phyloP scores from a whole-genome alignment of 1,284 basidiomycete species.

The Rhizoctonia solani region DNA sequence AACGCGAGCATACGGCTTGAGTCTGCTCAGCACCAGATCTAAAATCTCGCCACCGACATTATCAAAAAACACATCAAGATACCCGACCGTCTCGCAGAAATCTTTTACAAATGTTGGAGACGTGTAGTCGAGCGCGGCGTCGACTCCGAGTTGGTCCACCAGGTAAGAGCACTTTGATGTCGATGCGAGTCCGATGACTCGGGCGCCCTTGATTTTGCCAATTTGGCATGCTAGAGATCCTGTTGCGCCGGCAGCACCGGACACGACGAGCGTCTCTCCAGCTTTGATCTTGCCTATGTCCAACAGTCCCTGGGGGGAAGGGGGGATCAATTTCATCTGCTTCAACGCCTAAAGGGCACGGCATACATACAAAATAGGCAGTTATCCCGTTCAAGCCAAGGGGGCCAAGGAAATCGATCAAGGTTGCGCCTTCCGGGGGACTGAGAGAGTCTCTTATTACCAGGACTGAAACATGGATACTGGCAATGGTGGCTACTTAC shows the following conservation, averaged over 20 bases:
- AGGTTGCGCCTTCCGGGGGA: conserved; percentile 53
- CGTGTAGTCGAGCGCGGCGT: conserved; percentile 88
- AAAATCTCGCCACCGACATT: conserved; percentile 79
- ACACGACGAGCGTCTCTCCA: conserved; percentile 83
- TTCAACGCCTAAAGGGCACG: background rate
- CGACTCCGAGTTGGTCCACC: conserved; percentile 76
- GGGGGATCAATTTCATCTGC: background rate
- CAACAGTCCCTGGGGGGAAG: conserved; percentile 64
- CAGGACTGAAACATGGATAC: background rate
- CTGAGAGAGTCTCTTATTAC: background rate
- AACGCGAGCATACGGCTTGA: conserved; percentile 53
- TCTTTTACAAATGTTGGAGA: conserved; percentile 68
- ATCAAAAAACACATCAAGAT: conserved; percentile 82
- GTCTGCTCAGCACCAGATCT: conserved; percentile 48
- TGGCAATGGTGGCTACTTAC: conserved; percentile 47
- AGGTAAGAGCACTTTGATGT: conserved; percentile 82
- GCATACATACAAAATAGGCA: conserved; percentile 73
- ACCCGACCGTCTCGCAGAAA: conserved; percentile 63
- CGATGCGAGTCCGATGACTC: conserved; percentile 83
- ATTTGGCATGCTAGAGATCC: conserved; percentile 76
- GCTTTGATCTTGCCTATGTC: conserved; percentile 78
- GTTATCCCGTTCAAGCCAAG: conserved; percentile 76
- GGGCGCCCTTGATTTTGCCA: conserved; percentile 72
- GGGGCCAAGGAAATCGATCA: conserved; percentile 75
- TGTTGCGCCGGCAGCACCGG: conserved; percentile 90